These are phyloP conservation scores for Stemphylium vesicarium DNA, from an alignment of 2,329 filamentous ascomycete species.

Conservation along the genomic window DNA sequence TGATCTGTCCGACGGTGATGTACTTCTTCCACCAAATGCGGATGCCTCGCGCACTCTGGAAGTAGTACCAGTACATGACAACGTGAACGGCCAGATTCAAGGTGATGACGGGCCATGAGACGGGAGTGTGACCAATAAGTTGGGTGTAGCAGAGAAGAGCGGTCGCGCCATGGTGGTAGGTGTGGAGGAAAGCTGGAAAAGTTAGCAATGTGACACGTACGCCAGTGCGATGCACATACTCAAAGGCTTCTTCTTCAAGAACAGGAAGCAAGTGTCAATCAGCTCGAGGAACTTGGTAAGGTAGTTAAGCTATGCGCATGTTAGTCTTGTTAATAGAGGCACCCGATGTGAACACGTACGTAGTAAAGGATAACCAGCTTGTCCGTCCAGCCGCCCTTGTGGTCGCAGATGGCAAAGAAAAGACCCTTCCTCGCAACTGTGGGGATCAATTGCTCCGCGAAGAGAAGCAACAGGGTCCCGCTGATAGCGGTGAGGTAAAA, in stretches of 20 bases:
- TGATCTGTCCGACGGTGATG: constrained; percentile 96
- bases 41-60: constrained; percentile 95
- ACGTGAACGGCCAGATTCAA: constrained; percentile 95
- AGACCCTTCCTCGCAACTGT: constrained; percentile 80
- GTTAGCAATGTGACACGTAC: constrained; percentile 32
- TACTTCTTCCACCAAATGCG: constrained; percentile 99
- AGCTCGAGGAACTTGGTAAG: constrained; percentile 97
- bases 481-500: constrained; percentile 90
- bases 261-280: constrained; percentile 93
- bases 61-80: constrained; percentile 99
- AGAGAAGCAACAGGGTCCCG: constrained; percentile 78
- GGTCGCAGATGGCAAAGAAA: constrained; percentile 86
- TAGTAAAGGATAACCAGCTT: constrained; percentile 95
- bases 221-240: constrained; percentile 59
- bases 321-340: constrained; percentile 44
- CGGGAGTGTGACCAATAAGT: constrained; percentile 87
- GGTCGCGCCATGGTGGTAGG: constrained; percentile 97
- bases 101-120: constrained; percentile 93
- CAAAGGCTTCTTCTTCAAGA: constrained; percentile 99
- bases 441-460: constrained; percentile 88
- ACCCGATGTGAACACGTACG: constrained; percentile 62
- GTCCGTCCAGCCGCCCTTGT: constrained; percentile 88
- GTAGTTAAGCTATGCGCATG: constrained; percentile 79
- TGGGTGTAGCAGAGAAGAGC: constrained; percentile 98
- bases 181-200: constrained; percentile 82